Base-by-base conservation (phyloP, 140 eudicot genomes). In the Cichorium intybus region DNA sequence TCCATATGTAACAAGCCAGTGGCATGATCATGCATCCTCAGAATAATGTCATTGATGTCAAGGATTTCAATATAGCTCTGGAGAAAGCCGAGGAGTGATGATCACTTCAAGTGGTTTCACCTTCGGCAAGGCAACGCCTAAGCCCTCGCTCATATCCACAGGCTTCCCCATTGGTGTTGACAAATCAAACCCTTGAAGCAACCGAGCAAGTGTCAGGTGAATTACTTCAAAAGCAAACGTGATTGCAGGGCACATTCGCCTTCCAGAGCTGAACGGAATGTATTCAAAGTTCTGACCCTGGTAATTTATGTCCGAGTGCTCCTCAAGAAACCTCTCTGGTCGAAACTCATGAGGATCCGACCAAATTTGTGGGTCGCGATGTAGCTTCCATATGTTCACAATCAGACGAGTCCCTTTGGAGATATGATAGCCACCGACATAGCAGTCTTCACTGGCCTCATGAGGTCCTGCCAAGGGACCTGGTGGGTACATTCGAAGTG, bases 401-500 rank as follows among this genome's bases (percentile, higher is more conserved):
- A 66, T 66, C 17, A 86, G 20, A 1, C 93, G 79, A 1, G 94
- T 80, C 24, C 93, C 93, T 62, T 77, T 75, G 2, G 84, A 74
- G 16, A 84, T 46, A 10, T 39, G 68, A 61, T 81, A 77, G 6
- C 59, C 68, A 1, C 83, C 80, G 0, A 87, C 22, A 10, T 26
- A 0, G 46, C 89, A 90, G 53, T 82, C 95, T 11, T 83, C 71
- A 0, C 28, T 56, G 69, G 95, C 84, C 37, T 83, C 76, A n/a
- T 71, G 84, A 9, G 89, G 89, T 29, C 82, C 82, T 16, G 80
- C 69, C 5, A 86, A 29, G 0, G 97, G 89, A 20, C 85, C 86
- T 2, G 93, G 89, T 24, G 97, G 95, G 84, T 90, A 86, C 60
- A 90, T 16, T 21, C 97, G 71, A 3, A 86, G 71, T 6, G 92